phyloP scores from a whole-genome alignment of 2,329 filamentous ascomycete species.

The Fusarium aywerte region DNA sequence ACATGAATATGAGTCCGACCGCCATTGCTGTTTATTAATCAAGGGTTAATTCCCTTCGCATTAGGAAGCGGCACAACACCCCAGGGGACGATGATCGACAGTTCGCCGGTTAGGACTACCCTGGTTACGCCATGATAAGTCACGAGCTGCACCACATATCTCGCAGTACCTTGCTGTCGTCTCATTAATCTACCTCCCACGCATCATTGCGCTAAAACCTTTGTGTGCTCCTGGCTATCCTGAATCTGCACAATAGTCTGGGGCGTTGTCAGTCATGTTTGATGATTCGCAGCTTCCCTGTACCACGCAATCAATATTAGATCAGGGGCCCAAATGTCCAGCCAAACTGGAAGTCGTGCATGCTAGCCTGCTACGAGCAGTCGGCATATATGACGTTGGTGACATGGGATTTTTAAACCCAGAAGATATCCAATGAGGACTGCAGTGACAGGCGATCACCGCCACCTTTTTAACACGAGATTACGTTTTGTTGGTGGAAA shows the following conservation, averaged over 20 bases:
- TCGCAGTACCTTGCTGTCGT: not conserved
- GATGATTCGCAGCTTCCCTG: not conserved
- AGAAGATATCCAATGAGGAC: slow-evolving; percentile 3
- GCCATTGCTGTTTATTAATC: slow-evolving; percentile 13
- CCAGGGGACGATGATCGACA: slow-evolving; percentile 21
- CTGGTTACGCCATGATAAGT: slow-evolving; percentile 12
- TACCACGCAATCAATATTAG: not conserved
- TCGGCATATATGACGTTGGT: slow-evolving; percentile 22
- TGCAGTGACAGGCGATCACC: slow-evolving; percentile 7
- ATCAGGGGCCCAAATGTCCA: not conserved
- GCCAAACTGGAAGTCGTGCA: slow-evolving; percentile 23
- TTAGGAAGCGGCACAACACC: slow-evolving; percentile 8
- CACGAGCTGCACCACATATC: not conserved
- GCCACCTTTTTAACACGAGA: slow-evolving; percentile 9
- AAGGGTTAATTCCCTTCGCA: slow-evolving; percentile 18
- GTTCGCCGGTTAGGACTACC: slow-evolving; percentile 11
- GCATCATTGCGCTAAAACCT: not conserved
- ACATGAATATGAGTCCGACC: slow-evolving; percentile 16
- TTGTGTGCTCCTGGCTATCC: not conserved
- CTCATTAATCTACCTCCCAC: slow-evolving; percentile 1
- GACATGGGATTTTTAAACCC: not conserved
- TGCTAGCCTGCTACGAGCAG: not conserved
- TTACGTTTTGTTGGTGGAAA: slow-evolving; percentile 21
- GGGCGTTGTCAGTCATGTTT: not conserved
- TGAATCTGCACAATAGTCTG: not conserved